These are phyloP conservation scores for Farysia itapuensis DNA, from an alignment of 1,284 basidiomycete species.

Conservation along the genomic window DNA sequence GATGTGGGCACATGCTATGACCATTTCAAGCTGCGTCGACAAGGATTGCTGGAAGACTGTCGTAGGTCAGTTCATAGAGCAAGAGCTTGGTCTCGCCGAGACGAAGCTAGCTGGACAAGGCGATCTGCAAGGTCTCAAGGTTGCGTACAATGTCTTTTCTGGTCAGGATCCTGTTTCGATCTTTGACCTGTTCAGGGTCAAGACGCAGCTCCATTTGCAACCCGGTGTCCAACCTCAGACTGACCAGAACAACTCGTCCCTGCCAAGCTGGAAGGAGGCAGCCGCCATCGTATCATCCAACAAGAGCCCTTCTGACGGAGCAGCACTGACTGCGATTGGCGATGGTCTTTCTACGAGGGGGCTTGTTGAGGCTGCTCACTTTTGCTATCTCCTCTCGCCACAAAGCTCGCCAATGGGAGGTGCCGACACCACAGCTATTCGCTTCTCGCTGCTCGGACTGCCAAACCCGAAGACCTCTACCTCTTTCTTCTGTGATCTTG, in stretches of 20 bases:
- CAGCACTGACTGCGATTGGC: slow-evolving; percentile 82
- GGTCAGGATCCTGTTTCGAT: slow-evolving; percentile 45
- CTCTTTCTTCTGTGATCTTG: slow-evolving; percentile 71
- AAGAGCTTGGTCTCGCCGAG: slow-evolving; percentile 67
- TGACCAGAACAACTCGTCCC: slow-evolving; percentile 64
- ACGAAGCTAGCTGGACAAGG: slow-evolving; percentile 7
- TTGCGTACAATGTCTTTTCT: slow-evolving; percentile 55
- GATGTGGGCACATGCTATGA: slow-evolving; percentile 93
- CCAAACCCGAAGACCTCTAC: slow-evolving; percentile 66
- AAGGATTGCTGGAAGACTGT: slow-evolving; percentile 90
- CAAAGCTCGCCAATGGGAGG: slow-evolving; percentile 77
- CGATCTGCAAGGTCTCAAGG: slow-evolving; percentile 51
- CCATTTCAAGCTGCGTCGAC: slow-evolving; percentile 90
- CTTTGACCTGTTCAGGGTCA: slow-evolving; percentile 49
- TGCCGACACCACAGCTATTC: slow-evolving; percentile 67
- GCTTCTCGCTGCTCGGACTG: slow-evolving; percentile 70
- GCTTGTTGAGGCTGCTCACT: slow-evolving; percentile 83
- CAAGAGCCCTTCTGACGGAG: slow-evolving; percentile 67
- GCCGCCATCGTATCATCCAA: slow-evolving; percentile 80
- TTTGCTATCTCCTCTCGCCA: slow-evolving; percentile 85
- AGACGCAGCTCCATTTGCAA: slow-evolving; percentile 34
- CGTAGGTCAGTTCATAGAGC: slow-evolving; percentile 79
- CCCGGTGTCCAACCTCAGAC: neutral
- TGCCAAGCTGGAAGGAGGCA: slow-evolving; percentile 82
- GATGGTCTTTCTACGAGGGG: slow-evolving; percentile 75